Conservation (phyloP, 495 filamentous ascomycete genomes). For the Neurospora sp. region DNA sequence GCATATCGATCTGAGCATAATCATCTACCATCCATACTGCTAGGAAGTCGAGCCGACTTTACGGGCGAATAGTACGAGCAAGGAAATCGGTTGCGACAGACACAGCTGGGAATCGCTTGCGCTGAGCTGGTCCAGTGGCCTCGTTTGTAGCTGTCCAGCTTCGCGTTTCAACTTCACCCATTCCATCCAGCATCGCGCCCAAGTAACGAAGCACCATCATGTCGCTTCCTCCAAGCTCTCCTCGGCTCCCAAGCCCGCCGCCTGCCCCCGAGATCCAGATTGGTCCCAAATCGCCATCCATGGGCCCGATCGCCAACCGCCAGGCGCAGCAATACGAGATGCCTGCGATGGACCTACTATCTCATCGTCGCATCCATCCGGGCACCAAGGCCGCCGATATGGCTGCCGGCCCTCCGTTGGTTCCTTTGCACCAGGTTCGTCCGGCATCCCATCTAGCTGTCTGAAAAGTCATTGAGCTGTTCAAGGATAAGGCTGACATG, state of each 20-base stretch:
- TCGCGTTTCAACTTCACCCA: neutral
- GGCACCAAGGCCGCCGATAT: conserved; percentile 86
- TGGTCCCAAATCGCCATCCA: conserved; percentile 67
- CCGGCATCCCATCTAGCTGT: neutral
- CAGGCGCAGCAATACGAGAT: conserved; percentile 52
- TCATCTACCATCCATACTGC: neutral
- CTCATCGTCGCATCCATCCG: conserved; percentile 77
- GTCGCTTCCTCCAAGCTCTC: conserved; percentile 67
- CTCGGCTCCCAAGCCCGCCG: conserved; percentile 78
- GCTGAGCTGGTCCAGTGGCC: neutral
- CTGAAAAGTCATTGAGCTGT: neutral
- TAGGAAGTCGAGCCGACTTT: neutral
- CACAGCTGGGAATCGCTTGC: neutral
- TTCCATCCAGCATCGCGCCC: neutral
- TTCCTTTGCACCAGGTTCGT: conserved; percentile 71
- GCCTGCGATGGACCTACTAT: conserved; percentile 39
- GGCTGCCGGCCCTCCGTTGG: conserved; percentile 78
- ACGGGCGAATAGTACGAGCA: neutral
- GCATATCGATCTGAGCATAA: neutral
- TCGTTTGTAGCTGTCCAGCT: neutral
- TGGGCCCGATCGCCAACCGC: conserved; percentile 43
- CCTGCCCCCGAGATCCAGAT: conserved; percentile 87
- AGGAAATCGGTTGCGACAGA: neutral
- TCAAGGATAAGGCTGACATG: conserved; percentile 2
- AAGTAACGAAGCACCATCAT: conserved; percentile 17